Conservation (phyloP, 345 rosid genomes). For the Euphorbia lathyris region DNA sequence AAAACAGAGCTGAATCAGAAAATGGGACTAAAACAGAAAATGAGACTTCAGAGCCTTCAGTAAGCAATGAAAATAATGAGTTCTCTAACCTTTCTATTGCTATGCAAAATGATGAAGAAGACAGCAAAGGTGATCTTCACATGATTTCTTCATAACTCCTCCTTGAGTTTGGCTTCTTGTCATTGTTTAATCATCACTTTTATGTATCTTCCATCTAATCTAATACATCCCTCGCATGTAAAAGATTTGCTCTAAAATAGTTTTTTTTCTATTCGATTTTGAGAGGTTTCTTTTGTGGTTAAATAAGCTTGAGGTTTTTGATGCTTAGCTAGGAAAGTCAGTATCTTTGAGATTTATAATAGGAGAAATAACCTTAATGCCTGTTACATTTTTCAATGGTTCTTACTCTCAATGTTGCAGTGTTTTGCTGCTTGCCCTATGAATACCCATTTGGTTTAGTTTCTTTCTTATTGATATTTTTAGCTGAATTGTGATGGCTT, state of each 20-base stretch:
- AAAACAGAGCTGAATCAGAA: conserved; percentile 21
- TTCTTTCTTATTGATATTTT: neutral
- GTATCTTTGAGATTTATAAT: neutral
- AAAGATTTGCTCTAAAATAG: neutral
- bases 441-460: neutral
- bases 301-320: neutral
- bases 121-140: conserved; percentile 40
- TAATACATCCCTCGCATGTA: neutral
- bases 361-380: neutral
- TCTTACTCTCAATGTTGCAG: conserved; percentile 1
- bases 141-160: neutral
- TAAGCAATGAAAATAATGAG: conserved; percentile 31
- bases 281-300: neutral
- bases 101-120: conserved; percentile 42
- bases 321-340: neutral
- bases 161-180: neutral
- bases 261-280: neutral
- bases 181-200: conserved; percentile 1
- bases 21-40: conserved; percentile 30
- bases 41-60: conserved; percentile 32
- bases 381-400: neutral
- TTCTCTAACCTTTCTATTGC: conserved; percentile 25
- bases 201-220: neutral
- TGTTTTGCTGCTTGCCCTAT: neutral
- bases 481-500: neutral